phyloP scores from a whole-genome alignment of 495 filamentous ascomycete species.

The Cercophora newfieldiana region DNA sequence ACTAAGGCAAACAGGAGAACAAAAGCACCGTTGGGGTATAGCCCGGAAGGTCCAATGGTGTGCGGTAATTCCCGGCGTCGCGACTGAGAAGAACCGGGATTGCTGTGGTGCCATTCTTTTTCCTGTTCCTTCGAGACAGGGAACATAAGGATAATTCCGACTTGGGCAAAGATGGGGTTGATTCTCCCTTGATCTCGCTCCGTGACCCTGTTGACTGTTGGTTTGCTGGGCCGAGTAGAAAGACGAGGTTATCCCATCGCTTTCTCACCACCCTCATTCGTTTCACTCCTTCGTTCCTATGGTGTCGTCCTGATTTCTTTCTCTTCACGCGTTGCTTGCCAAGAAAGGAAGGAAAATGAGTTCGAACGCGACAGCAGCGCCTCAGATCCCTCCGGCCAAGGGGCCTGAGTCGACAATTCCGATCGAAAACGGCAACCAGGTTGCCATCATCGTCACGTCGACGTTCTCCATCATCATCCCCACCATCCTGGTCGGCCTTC shows the following conservation, averaged over 20 bases:
- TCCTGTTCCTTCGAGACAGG: background rate
- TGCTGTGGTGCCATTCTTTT: slow-evolving; percentile 9
- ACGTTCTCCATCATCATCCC: slow-evolving; percentile 14
- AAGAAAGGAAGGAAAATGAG: background rate
- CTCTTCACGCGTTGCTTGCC: background rate
- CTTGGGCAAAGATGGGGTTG: background rate
- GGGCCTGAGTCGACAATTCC: slow-evolving; percentile 17
- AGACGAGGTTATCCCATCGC: background rate
- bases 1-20: background rate
- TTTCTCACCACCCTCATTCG: background rate
- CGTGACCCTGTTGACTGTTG: background rate
- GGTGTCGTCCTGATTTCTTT: background rate
- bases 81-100: background rate
- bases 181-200: background rate
- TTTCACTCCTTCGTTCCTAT: background rate
- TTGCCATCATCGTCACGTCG: slow-evolving; percentile 16
- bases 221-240: background rate
- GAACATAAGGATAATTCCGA: slow-evolving; percentile 1
- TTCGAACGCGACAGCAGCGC: slow-evolving; percentile 5
- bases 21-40: slow-evolving; percentile 5
- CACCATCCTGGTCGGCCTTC: slow-evolving; percentile 15
- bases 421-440: slow-evolving; percentile 17
- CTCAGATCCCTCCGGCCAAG: slow-evolving; percentile 8
- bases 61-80: background rate
- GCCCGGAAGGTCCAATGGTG: background rate